phyloP scores from a whole-genome alignment of 2,329 filamentous ascomycete genomes.

The Graphiopsis chlorocephala region DNA sequence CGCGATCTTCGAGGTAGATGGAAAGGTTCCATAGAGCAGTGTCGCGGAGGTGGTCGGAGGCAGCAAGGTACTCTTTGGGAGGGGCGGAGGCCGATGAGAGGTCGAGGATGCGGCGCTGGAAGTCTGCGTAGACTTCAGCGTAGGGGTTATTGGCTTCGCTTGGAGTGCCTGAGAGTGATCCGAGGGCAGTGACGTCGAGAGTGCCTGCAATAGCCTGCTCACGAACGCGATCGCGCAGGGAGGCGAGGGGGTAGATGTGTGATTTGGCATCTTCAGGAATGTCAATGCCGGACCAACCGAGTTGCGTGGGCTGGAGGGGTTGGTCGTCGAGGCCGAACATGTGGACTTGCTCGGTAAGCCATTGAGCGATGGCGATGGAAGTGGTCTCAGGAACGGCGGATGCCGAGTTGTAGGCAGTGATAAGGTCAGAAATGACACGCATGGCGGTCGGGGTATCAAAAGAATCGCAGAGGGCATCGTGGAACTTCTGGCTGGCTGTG shows the following conservation, averaged over 20 bases:
- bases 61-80: conserved; percentile 68
- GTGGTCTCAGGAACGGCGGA: conserved; percentile 46
- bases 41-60: conserved; percentile 81
- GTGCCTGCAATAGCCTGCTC: conserved; percentile 53
- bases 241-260: conserved; percentile 59
- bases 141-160: conserved; percentile 40
- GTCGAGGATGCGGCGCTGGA: conserved; percentile 61
- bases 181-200: conserved; percentile 34
- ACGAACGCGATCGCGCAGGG: conserved; percentile 57
- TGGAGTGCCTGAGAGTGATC: conserved; percentile 26
- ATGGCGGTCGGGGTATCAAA: conserved; percentile 84
- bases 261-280: conserved; percentile 59
- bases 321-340: conserved; percentile 76
- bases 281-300: conserved; percentile 66
- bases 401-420: conserved; percentile 70
- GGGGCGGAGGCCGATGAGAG: conserved; percentile 49
- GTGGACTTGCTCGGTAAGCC: conserved; percentile 78
- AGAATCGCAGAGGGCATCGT: conserved; percentile 71
- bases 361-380: conserved; percentile 61
- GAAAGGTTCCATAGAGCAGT: conserved; percentile 75
- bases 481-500: conserved; percentile 55
- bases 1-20: conserved; percentile 83
- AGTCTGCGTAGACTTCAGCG: conserved; percentile 47
- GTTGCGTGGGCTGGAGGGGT: conserved; percentile 43
- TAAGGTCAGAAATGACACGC: conserved; percentile 71